phyloP scores from a whole-genome alignment of 108 stramenopile genomes.

The Cyclotella kingstonii region DNA sequence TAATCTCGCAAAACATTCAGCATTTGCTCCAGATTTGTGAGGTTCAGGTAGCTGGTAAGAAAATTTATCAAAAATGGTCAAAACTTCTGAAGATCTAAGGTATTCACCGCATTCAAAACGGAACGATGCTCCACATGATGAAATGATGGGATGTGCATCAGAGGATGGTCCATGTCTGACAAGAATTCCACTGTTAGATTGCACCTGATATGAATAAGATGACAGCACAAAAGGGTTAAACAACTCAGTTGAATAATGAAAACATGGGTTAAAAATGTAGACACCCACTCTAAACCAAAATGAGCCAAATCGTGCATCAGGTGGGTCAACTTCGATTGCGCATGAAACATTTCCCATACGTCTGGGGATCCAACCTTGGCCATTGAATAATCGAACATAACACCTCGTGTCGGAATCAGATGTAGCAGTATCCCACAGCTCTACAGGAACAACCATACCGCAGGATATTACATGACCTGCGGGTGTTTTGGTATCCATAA shows the following conservation, averaged over 20 bases:
- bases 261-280: too few species aligned
- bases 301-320: slow-evolving; percentile 74
- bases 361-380: slow-evolving; percentile 83
- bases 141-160: slow-evolving; percentile 65
- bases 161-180: slow-evolving; percentile 75
- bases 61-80: slow-evolving; percentile 55
- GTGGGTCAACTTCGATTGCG: slow-evolving; percentile 39
- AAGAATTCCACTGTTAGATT: slow-evolving; percentile 58
- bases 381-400: slow-evolving; percentile 66
- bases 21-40: not conserved
- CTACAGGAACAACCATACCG: slow-evolving; percentile 71
- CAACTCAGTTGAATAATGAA: not conserved
- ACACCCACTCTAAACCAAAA: slow-evolving; percentile 85
- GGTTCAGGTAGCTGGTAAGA: slow-evolving; percentile 2
- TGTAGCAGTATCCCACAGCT: slow-evolving; percentile 32
- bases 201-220: not conserved
- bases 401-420: slow-evolving; percentile 6
- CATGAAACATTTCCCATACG: slow-evolving; percentile 19
- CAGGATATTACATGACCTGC: slow-evolving; percentile 49
- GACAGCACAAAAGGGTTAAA: not conserved
- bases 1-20: slow-evolving; percentile 82
- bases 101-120: slow-evolving; percentile 90
- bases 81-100: slow-evolving; percentile 77
- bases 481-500: not conserved
- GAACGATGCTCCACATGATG: slow-evolving; percentile 61